A percentile compares a stretch with the other conserved stretches of the same genome.
These are phyloP conservation scores for Meredithiella fracta DNA, from an alignment of 2,329 filamentous ascomycete species.

Conservation along the genomic window DNA sequence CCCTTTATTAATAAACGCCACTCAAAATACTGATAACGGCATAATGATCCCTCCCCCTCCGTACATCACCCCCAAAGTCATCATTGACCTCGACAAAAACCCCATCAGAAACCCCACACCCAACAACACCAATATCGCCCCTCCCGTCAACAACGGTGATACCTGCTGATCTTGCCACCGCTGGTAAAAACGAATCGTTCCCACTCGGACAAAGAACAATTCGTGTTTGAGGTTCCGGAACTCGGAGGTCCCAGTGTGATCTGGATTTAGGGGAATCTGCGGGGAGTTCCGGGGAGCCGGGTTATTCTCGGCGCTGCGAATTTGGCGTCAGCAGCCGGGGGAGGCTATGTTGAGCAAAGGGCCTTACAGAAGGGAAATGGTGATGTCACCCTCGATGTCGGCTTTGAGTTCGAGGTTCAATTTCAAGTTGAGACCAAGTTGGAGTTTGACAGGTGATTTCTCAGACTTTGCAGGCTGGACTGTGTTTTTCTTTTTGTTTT, in stretches of 20 bases:
- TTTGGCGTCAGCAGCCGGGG: neutral
- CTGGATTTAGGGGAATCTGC: conserved; percentile 17
- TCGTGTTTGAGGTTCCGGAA: conserved; percentile 16
- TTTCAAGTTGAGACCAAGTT: conserved; percentile 58
- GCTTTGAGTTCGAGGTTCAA: conserved; percentile 66
- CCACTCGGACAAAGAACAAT: conserved; percentile 23
- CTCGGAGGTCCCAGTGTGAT: conserved; percentile 15
- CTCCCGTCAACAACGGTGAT: conserved; percentile 17
- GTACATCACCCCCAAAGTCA: neutral
- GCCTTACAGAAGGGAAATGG: conserved; percentile 45
- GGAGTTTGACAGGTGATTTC: conserved; percentile 25
- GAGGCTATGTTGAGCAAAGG: neutral
- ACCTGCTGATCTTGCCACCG: conserved; percentile 21
- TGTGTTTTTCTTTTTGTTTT: conserved; percentile 10
- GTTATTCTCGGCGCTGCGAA: conserved; percentile 19
- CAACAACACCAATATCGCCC: conserved; percentile 16
- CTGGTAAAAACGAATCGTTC: conserved; percentile 19
- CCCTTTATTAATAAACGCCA: neutral
- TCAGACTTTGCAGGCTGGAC: neutral
- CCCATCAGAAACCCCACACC: conserved; percentile 17
- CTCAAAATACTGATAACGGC: conserved; percentile 7
- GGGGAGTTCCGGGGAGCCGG: conserved; percentile 17
- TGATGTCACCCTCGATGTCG: conserved; percentile 59
- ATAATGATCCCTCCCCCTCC: conserved; percentile 1
- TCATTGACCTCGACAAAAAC: conserved; percentile 6